phyloP scores from a whole-genome alignment of 164 flowering plant species.

The Vitis rupestris region DNA sequence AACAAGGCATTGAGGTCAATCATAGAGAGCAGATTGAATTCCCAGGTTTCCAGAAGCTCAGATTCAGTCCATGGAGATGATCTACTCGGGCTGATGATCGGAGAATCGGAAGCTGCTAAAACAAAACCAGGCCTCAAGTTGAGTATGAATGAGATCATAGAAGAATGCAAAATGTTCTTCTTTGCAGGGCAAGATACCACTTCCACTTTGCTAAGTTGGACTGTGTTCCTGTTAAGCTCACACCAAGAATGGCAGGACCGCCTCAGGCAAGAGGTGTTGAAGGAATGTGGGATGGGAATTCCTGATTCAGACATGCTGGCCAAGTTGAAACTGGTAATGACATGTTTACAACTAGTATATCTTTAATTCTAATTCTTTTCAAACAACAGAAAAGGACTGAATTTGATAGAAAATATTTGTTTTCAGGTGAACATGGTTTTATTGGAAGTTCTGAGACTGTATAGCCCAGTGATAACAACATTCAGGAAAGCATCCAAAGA shows the following conservation, averaged over 20 bases:
- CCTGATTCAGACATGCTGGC: slow-evolving; percentile 28
- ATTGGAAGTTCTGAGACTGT: slow-evolving; percentile 35
- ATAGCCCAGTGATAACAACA: slow-evolving; percentile 23
- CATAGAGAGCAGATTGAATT: slow-evolving; percentile 19
- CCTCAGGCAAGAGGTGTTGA: slow-evolving; percentile 31
- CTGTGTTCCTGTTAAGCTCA: slow-evolving; percentile 27
- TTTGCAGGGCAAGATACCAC: slow-evolving; percentile 45
- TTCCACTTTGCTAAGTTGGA: slow-evolving; percentile 36
- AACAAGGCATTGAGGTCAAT: slow-evolving; percentile 17
- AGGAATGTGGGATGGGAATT: slow-evolving; percentile 17
- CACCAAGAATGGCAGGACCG: slow-evolving; percentile 38
- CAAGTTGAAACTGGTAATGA: slow-evolving; percentile 28
- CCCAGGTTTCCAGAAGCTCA: not conserved
- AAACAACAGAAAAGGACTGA: no score
- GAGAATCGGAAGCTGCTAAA: slow-evolving; percentile 4
- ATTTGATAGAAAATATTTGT: not conserved
- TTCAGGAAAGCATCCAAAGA: slow-evolving; percentile 19
- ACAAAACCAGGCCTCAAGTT: slow-evolving; percentile 6
- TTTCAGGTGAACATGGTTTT: slow-evolving; percentile 41
- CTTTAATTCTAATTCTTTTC: no score
- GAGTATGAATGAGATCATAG: slow-evolving; percentile 31
- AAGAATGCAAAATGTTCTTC: slow-evolving; percentile 45
- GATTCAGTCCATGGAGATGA: slow-evolving; percentile 20
- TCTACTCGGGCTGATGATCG: slow-evolving; percentile 31
- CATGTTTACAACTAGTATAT: no score